Evolutionary conservation across 2,329 filamentous ascomycete genomes (phyloP), one percentile per base, ranked within the genome.

Genomic region (Aspergillus aculeatus): DNA sequence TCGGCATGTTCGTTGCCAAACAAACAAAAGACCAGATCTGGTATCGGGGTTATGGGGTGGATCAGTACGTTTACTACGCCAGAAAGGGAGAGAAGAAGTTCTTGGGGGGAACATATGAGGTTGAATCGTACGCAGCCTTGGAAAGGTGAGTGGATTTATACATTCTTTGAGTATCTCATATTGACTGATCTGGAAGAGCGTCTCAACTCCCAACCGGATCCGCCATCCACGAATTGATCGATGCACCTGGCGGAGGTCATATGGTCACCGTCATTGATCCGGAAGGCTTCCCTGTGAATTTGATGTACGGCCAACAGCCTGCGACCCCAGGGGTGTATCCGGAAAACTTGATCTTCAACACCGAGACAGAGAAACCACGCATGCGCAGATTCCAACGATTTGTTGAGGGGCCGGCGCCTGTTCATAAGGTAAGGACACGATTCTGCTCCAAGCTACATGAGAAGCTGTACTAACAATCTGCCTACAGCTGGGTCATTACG

Each of bases 81-180:
- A 51, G 51, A 5, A 63, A 62, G 19, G 66, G 66, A 2, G 49
- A 58, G 1, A 63, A 63, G 44, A 19, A 61, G 29, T 69, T 66
- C 62, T 70, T 81, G 1, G 79, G 79, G 5, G 79, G 77, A 1
- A 66, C 74, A 0, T 82, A 77, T 62, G 69, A 76, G 55, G 80
- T 81, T 21, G 78, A 80, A 56, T 72, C 66, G 11, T 69, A 72
- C 31, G 70, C 69, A 1, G 79, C 81, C n/a, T 65, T 81, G 21
- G 75, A 80, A 58, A 78, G 76, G 71, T 78, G 63, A 47, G 58
- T 38, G 11, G 21, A 11, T 23, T 7, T 24, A 11, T 21, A 16
- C 10, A 1, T 1, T 12, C n/a, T 2, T 11, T 29, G 14, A 12
- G 10, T 24, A 12, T 1, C 26, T n/a, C 5, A 31, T 32, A 19